Conservation (phyloP, 2,329 filamentous ascomycete species). For the Penicillium sp. region DNA sequence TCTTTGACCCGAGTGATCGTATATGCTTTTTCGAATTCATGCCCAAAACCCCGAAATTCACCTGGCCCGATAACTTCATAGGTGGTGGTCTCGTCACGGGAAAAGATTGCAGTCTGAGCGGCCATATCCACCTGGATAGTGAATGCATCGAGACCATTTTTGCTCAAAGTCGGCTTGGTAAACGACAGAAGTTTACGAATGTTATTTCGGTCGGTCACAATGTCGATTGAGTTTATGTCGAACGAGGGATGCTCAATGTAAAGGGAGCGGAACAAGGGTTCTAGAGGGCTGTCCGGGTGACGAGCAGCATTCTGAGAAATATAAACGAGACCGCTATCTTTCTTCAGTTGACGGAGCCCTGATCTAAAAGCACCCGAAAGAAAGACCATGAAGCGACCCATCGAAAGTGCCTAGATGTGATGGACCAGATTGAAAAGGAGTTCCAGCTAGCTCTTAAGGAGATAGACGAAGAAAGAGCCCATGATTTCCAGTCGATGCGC, state of each 20-base stretch:
- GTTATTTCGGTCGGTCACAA: constrained; percentile 51
- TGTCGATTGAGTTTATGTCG: constrained; percentile 40
- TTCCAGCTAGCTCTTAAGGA: no score
- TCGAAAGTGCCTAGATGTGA: no score
- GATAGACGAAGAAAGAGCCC: no score
- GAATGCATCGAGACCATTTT: constrained; percentile 36
- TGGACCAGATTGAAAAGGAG: no score
- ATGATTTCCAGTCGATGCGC: no score
- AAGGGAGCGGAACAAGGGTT: constrained; percentile 50
- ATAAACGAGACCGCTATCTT: constrained; percentile 41
- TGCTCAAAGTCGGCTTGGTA: constrained; percentile 31
- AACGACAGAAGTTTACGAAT: constrained; percentile 52
- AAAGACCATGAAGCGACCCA: no score
- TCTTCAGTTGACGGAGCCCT: constrained; percentile 27
- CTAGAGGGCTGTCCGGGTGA: constrained; percentile 45
- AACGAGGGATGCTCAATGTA: constrained; percentile 38
- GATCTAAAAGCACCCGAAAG: no score
- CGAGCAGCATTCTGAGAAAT: constrained; percentile 50
- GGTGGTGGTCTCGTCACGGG: constrained; percentile 34
- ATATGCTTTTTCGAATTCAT: constrained; percentile 48
- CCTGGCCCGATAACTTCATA: constrained; percentile 30
- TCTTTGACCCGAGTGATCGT: constrained; percentile 37
- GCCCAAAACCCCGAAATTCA: constrained; percentile 46
- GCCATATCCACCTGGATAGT: constrained; percentile 45
- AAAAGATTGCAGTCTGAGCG: constrained; percentile 42